These are phyloP conservation scores for Fusarium sp. DNA, from an alignment of 2,329 filamentous ascomycete species.

Conservation along the genomic window DNA sequence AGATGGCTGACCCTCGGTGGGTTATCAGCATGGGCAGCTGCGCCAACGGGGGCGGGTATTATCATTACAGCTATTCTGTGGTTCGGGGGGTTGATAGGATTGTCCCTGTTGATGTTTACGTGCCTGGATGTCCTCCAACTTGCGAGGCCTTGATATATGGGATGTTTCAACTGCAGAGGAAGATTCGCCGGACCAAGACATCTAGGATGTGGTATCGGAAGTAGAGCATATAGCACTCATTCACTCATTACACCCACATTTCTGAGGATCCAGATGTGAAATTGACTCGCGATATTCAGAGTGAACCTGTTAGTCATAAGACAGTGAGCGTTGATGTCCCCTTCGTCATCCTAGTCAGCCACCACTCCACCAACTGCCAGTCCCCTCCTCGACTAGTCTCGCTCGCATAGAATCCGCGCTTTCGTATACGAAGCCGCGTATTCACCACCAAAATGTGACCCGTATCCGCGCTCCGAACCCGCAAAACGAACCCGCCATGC, in stretches of 20 bases:
- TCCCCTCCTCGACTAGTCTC: neutral
- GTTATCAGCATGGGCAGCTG: constrained; percentile 87
- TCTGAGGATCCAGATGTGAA: neutral
- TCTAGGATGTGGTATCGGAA: neutral
- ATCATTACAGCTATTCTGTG: constrained; percentile 87
- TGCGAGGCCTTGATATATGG: constrained; percentile 52
- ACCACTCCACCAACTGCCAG: neutral
- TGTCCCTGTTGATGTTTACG: constrained; percentile 79
- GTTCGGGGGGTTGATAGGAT: constrained; percentile 81
- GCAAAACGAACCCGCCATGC: neutral
- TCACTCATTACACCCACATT: neutral
- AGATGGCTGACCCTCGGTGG: constrained; percentile 94
- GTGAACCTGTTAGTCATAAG: neutral
- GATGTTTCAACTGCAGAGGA: neutral
- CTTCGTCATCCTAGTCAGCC: neutral
- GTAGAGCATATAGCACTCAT: neutral
- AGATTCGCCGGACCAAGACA: constrained; percentile 43
- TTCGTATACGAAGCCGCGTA: neutral
- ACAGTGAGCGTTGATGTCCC: neutral
- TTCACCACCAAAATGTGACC: neutral
- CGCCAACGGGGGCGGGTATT: constrained; percentile 87
- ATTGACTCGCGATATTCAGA: neutral
- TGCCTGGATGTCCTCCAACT: neutral
- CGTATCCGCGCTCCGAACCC: neutral
- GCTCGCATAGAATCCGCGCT: neutral